Evolutionary conservation across 2,329 filamentous ascomycete genomes (phyloP).

Genomic region (Acephala macrosclerotiorum): DNA sequence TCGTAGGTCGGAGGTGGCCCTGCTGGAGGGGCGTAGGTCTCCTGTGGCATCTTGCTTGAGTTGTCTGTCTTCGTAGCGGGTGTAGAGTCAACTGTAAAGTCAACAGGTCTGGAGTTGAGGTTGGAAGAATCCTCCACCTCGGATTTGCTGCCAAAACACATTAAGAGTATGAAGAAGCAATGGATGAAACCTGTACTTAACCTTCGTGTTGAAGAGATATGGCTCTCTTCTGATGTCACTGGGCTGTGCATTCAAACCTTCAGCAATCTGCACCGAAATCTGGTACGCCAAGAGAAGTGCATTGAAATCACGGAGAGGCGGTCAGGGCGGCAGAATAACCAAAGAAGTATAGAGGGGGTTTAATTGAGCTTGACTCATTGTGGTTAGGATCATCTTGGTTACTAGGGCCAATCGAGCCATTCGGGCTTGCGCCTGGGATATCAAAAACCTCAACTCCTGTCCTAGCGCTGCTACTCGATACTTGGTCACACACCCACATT

Average conservation of each 20-base stretch:
- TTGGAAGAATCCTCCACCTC: slow-evolving; percentile 35
- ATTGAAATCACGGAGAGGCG: slow-evolving; percentile 8
- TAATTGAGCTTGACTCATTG: too few species aligned
- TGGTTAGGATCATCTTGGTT: too few species aligned
- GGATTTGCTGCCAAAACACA: slow-evolving; percentile 41
- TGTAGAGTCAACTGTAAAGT: slow-evolving; percentile 33
- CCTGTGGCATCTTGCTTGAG: slow-evolving; percentile 38
- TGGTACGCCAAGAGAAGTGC: slow-evolving; percentile 19
- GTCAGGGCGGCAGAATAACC: not conserved
- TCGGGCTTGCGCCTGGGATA: not conserved
- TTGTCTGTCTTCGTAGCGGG: slow-evolving; percentile 13
- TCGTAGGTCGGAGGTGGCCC: slow-evolving; percentile 22
- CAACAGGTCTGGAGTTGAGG: slow-evolving; percentile 37
- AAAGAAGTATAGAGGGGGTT: not conserved
- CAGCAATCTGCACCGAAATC: not conserved
- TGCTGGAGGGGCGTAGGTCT: slow-evolving; percentile 21
- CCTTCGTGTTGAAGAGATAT: slow-evolving; percentile 13
- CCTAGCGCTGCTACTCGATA: not conserved
- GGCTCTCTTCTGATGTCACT: slow-evolving; percentile 18
- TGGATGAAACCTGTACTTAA: slow-evolving; percentile 20
- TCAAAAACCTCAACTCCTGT: not conserved
- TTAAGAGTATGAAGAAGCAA: slow-evolving; percentile 21
- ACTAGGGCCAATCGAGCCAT: not conserved
- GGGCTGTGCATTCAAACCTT: slow-evolving; percentile 17
- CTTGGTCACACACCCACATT: not conserved